A percentile compares a stretch with the other conserved stretches of the same genome.
These are phyloP conservation scores for Botryotinia convoluta DNA, from an alignment of 2,329 filamentous ascomycete genomes.

Conservation along the genomic window DNA sequence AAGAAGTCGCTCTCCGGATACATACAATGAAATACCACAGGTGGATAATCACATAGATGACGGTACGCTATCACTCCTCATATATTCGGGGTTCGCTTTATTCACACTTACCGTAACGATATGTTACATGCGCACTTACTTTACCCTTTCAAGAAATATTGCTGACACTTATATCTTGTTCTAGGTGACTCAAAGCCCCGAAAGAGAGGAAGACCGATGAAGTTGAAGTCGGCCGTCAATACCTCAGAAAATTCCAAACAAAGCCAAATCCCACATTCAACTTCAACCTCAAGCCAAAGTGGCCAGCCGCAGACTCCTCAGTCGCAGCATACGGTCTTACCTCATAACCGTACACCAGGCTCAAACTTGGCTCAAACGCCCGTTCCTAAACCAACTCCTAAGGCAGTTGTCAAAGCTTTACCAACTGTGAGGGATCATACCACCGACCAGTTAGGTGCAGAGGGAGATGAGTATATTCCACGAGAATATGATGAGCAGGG, in stretches of 20 bases:
- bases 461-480: constrained; percentile 91
- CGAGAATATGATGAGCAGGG: constrained; percentile 90
- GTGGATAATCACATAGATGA: constrained; percentile 64
- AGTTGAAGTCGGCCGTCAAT: constrained; percentile 44
- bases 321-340: constrained; percentile 39
- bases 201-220: constrained; percentile 41
- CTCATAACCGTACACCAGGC: constrained; percentile 34
- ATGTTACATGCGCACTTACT: constrained; percentile 31
- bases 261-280: constrained; percentile 46
- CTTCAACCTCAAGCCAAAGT: constrained; percentile 42
- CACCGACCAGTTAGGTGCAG: constrained; percentile 85
- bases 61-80: constrained; percentile 58
- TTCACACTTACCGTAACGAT: constrained; percentile 31
- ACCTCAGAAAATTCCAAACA: constrained; percentile 53
- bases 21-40: constrained; percentile 53
- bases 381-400: constrained; percentile 78
- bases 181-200: constrained; percentile 44
- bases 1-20: constrained; percentile 68
- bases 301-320: constrained; percentile 55
- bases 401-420: constrained; percentile 85
- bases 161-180: constrained; percentile 31
- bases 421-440: constrained; percentile 97
- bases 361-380: constrained; percentile 49
- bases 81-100: constrained; percentile 22
- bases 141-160: constrained; percentile 24